Evolutionary conservation across 306 rosid species (phyloP).

Genomic region (Adenanthera pavonina): DNA sequence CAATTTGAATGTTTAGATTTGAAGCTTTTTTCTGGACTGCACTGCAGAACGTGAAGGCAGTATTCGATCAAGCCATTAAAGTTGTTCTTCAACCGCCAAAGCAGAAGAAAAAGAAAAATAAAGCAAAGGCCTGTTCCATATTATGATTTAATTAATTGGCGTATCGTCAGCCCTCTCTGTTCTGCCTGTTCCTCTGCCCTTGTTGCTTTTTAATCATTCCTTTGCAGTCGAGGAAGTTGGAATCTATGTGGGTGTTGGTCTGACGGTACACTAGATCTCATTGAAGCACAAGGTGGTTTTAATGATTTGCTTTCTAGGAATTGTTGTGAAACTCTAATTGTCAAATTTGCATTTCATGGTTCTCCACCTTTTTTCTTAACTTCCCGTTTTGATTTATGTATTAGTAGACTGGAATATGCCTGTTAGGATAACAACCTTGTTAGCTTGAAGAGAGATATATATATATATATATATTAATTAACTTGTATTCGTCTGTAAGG

Average conservation of each 20-base stretch:
- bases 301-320: slow-evolving; percentile 55
- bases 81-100: slow-evolving; percentile 99
- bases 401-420: slow-evolving; percentile 62
- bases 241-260: slow-evolving; percentile 55
- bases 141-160: slow-evolving; percentile 69
- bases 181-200: slow-evolving; percentile 47
- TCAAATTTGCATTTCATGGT: slow-evolving; percentile 58
- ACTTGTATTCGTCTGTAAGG: slow-evolving; percentile 42
- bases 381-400: slow-evolving; percentile 46
- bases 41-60: slow-evolving; percentile 90
- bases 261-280: slow-evolving; percentile 59
- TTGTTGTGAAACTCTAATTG: slow-evolving; percentile 63
- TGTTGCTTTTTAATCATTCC: slow-evolving; percentile 46
- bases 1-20: background rate
- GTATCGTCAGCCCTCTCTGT: slow-evolving; percentile 50
- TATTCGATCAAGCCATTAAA: slow-evolving; percentile 94
- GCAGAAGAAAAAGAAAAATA: slow-evolving; percentile 95
- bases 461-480: slow-evolving; percentile 37
- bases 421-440: slow-evolving; percentile 57
- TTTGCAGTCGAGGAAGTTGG: slow-evolving; percentile 64
- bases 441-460: slow-evolving; percentile 50
- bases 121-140: slow-evolving; percentile 94
- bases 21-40: slow-evolving; percentile 28
- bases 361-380: slow-evolving; percentile 52
- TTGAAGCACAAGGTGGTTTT: slow-evolving; percentile 69